These are phyloP conservation scores for Ganoderma sp. DNA, from an alignment of 1,284 basidiomycete species.

Conservation along the genomic window DNA sequence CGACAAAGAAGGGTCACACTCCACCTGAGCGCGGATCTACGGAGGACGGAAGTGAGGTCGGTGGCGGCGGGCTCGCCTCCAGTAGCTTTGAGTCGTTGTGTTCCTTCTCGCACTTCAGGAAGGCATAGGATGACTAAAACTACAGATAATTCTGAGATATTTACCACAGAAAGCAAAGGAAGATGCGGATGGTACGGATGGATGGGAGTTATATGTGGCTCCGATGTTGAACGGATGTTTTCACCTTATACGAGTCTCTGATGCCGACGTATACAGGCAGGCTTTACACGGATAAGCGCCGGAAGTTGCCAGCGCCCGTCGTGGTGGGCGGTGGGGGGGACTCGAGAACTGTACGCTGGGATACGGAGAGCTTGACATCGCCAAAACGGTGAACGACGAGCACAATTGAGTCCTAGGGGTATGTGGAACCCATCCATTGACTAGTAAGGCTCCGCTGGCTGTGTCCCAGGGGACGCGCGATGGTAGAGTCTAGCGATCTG, in stretches of 20 bases:
- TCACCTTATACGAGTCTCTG: background rate
- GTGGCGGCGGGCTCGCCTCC: background rate
- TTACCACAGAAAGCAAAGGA: background rate
- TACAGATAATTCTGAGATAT: slow-evolving; percentile 1
- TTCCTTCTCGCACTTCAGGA: background rate
- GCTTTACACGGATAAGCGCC: background rate
- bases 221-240: too few species aligned
- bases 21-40: too few species aligned
- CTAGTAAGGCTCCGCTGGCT: too few species aligned
- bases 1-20: too few species aligned
- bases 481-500: too few species aligned
- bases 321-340: slow-evolving; percentile 47
- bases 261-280: background rate
- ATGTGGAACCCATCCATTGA: too few species aligned
- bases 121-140: background rate
- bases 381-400: too few species aligned
- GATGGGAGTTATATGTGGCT: background rate
- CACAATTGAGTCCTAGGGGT: too few species aligned
- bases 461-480: too few species aligned
- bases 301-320: slow-evolving; percentile 36
- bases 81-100: background rate
- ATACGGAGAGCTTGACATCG: too few species aligned
- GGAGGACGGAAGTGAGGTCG: background rate
- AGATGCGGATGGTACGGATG: background rate
- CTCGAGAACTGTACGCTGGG: too few species aligned